A percentile compares a stretch with the other conserved stretches of the same genome.
Conservation (phyloP, 164 flowering plant genomes). For the Houttuynia cordata region DNA sequence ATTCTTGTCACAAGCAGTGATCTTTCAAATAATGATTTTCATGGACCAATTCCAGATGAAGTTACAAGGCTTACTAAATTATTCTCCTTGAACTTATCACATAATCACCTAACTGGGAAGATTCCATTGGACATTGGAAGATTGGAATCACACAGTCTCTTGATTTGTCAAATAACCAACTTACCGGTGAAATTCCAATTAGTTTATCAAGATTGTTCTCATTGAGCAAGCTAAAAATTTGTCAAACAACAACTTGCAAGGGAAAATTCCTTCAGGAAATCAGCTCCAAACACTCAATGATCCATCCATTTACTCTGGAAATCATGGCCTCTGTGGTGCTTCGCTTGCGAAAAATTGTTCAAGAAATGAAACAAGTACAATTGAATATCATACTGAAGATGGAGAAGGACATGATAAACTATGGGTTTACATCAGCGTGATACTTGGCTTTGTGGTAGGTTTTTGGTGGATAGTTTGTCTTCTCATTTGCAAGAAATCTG, state of each 20-base stretch:
- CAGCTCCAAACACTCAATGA: too few relatives aligned
- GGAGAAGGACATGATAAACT: too few relatives aligned
- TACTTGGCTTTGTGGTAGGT: too few relatives aligned
- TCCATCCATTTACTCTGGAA: too few relatives aligned
- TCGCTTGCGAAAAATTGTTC: too few relatives aligned
- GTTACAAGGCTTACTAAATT: slow-evolving; percentile 13
- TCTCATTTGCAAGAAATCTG: too few relatives aligned
- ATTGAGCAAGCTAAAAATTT: slow-evolving; percentile 19
- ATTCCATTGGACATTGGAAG: slow-evolving; percentile 14
- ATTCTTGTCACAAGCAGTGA: slow-evolving; percentile 11
- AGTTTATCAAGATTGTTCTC: slow-evolving; percentile 9
- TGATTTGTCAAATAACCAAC: too few relatives aligned
- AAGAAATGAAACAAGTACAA: too few relatives aligned
- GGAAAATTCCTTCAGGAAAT: slow-evolving; percentile 11
- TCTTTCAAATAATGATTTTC: slow-evolving; percentile 19
- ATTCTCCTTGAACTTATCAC: slow-evolving; percentile 16
- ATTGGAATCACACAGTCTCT: slow-evolving; percentile 11
- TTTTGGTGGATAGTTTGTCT: too few relatives aligned
- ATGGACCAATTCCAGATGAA: slow-evolving; percentile 20
- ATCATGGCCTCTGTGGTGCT: too few relatives aligned
- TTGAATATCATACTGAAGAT: too few relatives aligned
- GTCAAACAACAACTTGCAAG: slow-evolving; percentile 23
- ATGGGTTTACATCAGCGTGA: too few relatives aligned
- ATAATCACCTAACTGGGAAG: slow-evolving; percentile 19
- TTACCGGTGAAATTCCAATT: slow-evolving; percentile 8